Percentiles rank a stretch among this genome's conserved stretches.
These are phyloP conservation scores for Ophioceras dolichostomum DNA, from an alignment of 2,329 filamentous ascomycete genomes.

Conservation along the genomic window DNA sequence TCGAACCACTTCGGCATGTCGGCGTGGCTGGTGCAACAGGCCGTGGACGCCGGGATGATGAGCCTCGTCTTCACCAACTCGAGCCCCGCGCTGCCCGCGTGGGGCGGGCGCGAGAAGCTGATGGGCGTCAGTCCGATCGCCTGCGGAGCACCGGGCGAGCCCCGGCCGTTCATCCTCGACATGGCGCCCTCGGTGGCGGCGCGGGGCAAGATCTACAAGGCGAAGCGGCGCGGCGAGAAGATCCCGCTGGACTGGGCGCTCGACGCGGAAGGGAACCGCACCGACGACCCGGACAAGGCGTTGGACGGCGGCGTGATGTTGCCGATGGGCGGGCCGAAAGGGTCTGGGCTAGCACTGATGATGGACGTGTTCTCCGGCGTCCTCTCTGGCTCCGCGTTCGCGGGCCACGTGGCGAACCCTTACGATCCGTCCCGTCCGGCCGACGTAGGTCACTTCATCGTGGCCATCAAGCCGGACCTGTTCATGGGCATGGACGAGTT, in stretches of 20 bases:
- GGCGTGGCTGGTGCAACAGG: constrained; percentile 69
- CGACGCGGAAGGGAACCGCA: constrained; percentile 55
- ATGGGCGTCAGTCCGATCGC: constrained; percentile 66
- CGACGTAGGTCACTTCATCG: constrained; percentile 63
- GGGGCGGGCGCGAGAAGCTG: constrained; percentile 55
- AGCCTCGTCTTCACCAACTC: constrained; percentile 60
- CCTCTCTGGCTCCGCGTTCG: constrained; percentile 65
- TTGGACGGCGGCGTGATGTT: constrained; percentile 64
- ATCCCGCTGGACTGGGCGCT: constrained; percentile 67
- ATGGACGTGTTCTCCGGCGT: constrained; percentile 84
- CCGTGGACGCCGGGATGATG: constrained; percentile 60
- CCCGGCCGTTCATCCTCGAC: constrained; percentile 57
- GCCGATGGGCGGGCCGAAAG: constrained; percentile 77
- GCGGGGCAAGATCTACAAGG: constrained; percentile 63
- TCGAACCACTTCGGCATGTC: constrained; percentile 79
- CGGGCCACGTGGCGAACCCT: constrained; percentile 62
- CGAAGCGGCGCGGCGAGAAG: constrained; percentile 51
- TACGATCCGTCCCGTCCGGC: constrained; percentile 59
- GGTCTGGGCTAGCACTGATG: constrained; percentile 65
- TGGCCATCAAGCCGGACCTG: constrained; percentile 62
- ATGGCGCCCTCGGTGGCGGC: constrained; percentile 62
- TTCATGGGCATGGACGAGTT: constrained; percentile 64
- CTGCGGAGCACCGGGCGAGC: constrained; percentile 55
- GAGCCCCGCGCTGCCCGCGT: constrained; percentile 59
- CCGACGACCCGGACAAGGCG: constrained; percentile 58